phyloP scores from a whole-genome alignment of 2,329 filamentous ascomycete genomes.

The Laburnicola sp. region DNA sequence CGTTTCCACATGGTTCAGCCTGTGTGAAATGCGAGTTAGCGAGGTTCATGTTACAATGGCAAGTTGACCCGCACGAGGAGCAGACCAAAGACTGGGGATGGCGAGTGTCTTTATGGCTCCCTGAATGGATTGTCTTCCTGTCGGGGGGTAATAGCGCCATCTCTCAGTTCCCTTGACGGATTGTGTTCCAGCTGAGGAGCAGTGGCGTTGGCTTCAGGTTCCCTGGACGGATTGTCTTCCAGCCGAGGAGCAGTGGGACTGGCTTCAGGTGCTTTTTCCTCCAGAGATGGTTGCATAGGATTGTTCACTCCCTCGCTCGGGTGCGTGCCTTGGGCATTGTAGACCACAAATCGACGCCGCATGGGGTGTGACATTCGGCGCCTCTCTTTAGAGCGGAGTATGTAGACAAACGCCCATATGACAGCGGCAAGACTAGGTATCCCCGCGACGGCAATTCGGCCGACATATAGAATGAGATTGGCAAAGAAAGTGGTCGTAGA shows the following conservation, averaged over 20 bases:
- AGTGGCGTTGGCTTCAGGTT: not conserved
- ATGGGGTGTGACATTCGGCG: slow-evolving; percentile 10
- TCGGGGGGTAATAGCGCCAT: too few species aligned
- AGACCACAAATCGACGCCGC: slow-evolving; percentile 11
- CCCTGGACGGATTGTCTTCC: not conserved
- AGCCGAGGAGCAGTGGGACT: not conserved
- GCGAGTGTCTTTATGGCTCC: not conserved
- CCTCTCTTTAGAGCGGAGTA: slow-evolving; percentile 13
- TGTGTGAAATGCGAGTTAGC: slow-evolving; percentile 36
- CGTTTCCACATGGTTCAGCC: slow-evolving; percentile 58
- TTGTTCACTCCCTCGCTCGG: slow-evolving; percentile 6
- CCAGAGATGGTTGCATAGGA: not conserved
- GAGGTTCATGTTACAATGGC: slow-evolving; percentile 1
- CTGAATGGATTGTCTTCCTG: too few species aligned
- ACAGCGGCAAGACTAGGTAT: too few species aligned
- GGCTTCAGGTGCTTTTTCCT: too few species aligned
- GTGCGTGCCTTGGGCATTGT: slow-evolving; percentile 2
- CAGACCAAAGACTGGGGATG: too few species aligned
- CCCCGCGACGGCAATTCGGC: too few species aligned
- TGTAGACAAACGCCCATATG: slow-evolving; percentile 14
- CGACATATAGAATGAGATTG: slow-evolving; percentile 12
- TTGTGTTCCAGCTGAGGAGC: not conserved
- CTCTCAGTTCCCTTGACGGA: too few species aligned
- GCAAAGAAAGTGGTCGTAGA: slow-evolving; percentile 6
- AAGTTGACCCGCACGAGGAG: too few species aligned